Evolutionary conservation across 106 monocot genomes (phyloP), one percentile per base, ranked within the genome.

Genomic region (Platanthera guangdongensis): DNA sequence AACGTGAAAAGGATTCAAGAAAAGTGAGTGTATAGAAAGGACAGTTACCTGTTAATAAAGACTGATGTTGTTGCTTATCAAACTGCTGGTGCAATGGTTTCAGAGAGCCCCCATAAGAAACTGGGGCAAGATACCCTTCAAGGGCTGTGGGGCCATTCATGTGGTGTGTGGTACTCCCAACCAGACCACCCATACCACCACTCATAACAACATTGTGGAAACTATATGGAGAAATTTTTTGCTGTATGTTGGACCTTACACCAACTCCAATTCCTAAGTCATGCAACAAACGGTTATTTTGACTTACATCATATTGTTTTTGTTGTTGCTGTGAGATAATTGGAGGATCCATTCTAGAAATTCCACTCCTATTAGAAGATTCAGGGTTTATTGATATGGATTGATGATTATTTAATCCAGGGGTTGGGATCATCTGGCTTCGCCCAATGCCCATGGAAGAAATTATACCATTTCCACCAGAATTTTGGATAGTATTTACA

Each of bases 371-470:
- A 81, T 68, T 81, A 32, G 82, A 79, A 72, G 18, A 77, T 30
- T 83, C 85, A 71, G 88, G 79, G 76, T 82, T 86, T 60, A 84
- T 53, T 9, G 93, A 18, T 47, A 80, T 71, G 48, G 79, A 74
- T 73, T 89, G 84, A 63, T 69, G 71, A 85, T 86, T 86, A 73
- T 82, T 94, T 49, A 94, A 88, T 57, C 99, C 94, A 76, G 94
- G 99, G 48, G 99, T 92, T 47, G 94, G 99, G 12, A 99, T 92
- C 94, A 99, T 94, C 72, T 90, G 91, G 71, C 79, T 94, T 48
- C 83, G 81, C 63, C 81, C 76, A 22, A 92, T 57, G 72, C 77
- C 82, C 48, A 76, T 67, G 28, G 89, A 82, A 46, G 86, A 64
- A 65, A 88, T 73, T 5, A 78, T 78, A 83, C 51, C 85, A 57